A percentile compares a stretch with the other conserved stretches of the same genome.
phyloP scores from a whole-genome alignment of 169 alveolate genomes.

The Toxoplasma gondii region DNA sequence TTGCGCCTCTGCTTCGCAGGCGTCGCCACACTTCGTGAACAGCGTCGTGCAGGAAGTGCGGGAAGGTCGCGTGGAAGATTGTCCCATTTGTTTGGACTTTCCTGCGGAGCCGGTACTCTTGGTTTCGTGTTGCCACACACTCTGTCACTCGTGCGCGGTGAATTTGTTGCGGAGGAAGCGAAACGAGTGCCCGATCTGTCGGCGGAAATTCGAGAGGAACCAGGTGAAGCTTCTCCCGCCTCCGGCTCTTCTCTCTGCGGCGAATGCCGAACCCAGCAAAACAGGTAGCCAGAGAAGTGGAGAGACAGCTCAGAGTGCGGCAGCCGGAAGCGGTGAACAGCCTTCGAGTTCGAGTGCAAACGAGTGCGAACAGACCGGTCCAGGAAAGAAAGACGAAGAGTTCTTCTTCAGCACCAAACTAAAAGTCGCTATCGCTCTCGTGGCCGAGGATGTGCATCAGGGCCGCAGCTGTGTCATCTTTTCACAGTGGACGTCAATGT shows the following conservation, averaged over 20 bases:
- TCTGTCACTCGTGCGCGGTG: constrained; percentile 73
- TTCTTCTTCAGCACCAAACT: constrained; percentile 68
- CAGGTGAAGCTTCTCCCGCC: constrained; percentile 34
- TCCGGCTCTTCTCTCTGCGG: constrained; percentile 71
- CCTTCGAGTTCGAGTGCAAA: background rate
- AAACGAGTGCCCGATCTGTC: constrained; percentile 35
- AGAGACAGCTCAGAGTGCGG: background rate
- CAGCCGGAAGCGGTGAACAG: background rate
- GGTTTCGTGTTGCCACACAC: constrained; percentile 77
- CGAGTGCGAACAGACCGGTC: background rate
- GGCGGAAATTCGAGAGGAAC: background rate
- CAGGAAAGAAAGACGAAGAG: background rate
- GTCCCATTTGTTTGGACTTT: constrained; percentile 78
- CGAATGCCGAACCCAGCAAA: background rate
- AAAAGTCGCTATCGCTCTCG: constrained; percentile 46
- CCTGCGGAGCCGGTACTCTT: constrained; percentile 75
- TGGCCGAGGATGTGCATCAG: constrained; percentile 55
- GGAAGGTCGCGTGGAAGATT: constrained; percentile 69
- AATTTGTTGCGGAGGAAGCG: constrained; percentile 50
- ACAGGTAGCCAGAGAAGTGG: background rate
- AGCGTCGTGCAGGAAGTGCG: constrained; percentile 66
- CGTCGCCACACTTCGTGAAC: constrained; percentile 5
- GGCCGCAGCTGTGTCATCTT: constrained; percentile 75
- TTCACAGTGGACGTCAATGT: constrained; percentile 83
- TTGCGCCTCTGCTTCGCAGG: background rate